These are phyloP conservation scores for Suhomyces prunicola DNA, from an alignment of 805 yeast genomes.

Conservation along the genomic window DNA sequence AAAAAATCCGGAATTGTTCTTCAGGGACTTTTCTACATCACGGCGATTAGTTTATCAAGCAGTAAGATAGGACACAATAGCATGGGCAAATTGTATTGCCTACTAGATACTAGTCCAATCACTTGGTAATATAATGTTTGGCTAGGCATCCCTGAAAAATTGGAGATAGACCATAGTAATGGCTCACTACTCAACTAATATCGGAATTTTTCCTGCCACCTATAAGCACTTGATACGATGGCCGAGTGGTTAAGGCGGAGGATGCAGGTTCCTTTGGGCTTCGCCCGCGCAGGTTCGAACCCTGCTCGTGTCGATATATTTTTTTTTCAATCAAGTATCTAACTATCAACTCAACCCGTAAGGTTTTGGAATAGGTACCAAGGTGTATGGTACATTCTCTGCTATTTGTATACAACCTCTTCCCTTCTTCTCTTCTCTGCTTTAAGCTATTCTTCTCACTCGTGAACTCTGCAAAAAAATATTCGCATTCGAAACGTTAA, in stretches of 20 bases:
- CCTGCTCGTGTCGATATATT: slow-evolving; percentile 70
- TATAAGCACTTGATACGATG: slow-evolving; percentile 40
- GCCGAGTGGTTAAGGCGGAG: slow-evolving; percentile 79
- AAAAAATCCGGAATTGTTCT: not conserved
- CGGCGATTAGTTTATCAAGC: not conserved
- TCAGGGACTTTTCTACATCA: not conserved
- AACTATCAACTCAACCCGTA: too few species aligned
- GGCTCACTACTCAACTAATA: too few species aligned
- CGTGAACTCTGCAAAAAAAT: slow-evolving; percentile 1
- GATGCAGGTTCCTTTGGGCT: slow-evolving; percentile 74
- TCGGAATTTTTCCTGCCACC: not conserved
- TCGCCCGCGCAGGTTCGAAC: slow-evolving; percentile 79
- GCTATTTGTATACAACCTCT: not conserved
- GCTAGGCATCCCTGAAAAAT: too few species aligned
- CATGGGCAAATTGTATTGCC: not conserved
- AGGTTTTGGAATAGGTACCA: too few species aligned
- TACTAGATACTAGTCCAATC: too few species aligned
- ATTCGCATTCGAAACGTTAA: not conserved
- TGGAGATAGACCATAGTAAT: too few species aligned
- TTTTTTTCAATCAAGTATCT: slow-evolving; percentile 18
- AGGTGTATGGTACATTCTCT: too few species aligned
- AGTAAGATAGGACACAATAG: not conserved
- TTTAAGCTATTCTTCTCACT: not conserved
- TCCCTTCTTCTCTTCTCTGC: not conserved
- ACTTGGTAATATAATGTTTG: too few species aligned